Conservation (phyloP, 768 basidiomycete genomes). For the Phylloporus sp. region DNA sequence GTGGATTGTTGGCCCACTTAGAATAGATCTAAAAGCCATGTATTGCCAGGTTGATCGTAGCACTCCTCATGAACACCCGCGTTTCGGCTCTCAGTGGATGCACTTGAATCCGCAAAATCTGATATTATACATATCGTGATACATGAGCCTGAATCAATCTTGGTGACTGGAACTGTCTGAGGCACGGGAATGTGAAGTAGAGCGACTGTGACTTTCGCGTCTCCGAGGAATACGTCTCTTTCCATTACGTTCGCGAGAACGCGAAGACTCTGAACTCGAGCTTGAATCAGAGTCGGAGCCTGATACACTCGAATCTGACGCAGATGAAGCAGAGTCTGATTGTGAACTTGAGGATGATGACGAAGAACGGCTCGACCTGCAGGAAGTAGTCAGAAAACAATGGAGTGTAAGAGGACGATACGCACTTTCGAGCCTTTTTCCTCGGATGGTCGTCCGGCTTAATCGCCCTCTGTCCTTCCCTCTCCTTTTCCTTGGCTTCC, state of each 20-base stretch:
- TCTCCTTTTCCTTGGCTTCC: conserved; percentile 76
- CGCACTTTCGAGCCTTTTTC: conserved; percentile 40
- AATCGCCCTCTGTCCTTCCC: conserved; percentile 41
- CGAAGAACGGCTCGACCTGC: conserved; percentile 34
- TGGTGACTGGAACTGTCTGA: conserved; percentile 14
- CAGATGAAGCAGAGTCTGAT: conserved; percentile 17
- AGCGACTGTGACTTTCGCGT: conserved; percentile 20
- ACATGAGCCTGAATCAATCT: conserved; percentile 13
- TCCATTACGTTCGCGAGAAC: conserved; percentile 39
- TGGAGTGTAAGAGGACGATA: conserved; percentile 21
- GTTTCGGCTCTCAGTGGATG: conserved; percentile 42
- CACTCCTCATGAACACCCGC: conserved; percentile 86
- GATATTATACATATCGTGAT: conserved; percentile 12
- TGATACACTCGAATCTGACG: conserved; percentile 44
- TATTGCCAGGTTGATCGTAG: conserved; percentile 74
- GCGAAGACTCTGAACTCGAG: conserved; percentile 46
- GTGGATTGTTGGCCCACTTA: conserved; percentile 19
- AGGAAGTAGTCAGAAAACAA: not conserved
- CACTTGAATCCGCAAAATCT: conserved; percentile 9
- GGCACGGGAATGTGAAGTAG: conserved; percentile 16
- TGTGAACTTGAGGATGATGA: conserved; percentile 28
- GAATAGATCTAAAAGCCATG: not conserved
- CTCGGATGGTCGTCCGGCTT: conserved; percentile 28
- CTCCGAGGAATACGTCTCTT: conserved; percentile 38
- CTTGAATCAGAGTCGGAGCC: conserved; percentile 38